A percentile compares a stretch with the other conserved stretches of the same genome.
These are phyloP conservation scores for Goniomonas avonlea DNA, from an alignment of 78 protist genomes.

Conservation along the genomic window DNA sequence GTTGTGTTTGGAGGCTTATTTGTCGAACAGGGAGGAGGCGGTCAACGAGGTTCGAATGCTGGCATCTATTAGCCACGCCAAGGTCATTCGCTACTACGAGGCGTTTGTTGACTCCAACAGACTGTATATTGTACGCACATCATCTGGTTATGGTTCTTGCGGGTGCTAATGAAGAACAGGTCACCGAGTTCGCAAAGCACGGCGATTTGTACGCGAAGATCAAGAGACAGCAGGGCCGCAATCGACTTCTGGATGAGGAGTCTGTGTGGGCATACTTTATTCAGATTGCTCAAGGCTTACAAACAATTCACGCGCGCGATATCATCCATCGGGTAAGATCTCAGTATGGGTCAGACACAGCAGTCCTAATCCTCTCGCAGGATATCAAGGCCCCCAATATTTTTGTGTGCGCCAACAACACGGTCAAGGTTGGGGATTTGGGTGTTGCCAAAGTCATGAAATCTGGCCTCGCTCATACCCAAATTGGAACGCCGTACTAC, in stretches of 20 bases:
- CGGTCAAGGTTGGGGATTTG: constrained; percentile 40
- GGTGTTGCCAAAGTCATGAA: constrained; percentile 33
- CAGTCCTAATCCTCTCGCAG: background rate
- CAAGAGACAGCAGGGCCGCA: background rate
- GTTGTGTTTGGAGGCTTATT: background rate
- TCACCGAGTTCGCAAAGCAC: constrained; percentile 34
- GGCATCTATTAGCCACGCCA: constrained; percentile 38
- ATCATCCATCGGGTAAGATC: constrained; percentile 46
- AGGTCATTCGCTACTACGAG: constrained; percentile 35
- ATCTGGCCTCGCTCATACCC: constrained; percentile 16
- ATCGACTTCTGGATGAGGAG: constrained; percentile 32
- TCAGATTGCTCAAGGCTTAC: constrained; percentile 47
- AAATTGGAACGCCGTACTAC: constrained; percentile 69
- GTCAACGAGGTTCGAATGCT: constrained; percentile 49
- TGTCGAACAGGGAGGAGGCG: constrained; percentile 21
- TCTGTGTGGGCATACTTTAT: constrained; percentile 49
- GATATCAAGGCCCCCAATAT: constrained; percentile 30
- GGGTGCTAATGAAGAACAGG: too few relatives aligned
- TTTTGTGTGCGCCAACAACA: background rate
- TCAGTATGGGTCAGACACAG: background rate
- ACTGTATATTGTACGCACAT: background rate
- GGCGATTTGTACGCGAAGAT: constrained; percentile 19
- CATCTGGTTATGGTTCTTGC: constrained; percentile 29
- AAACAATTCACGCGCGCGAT: constrained; percentile 29
- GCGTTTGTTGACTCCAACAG: constrained; percentile 34